Evolutionary conservation across 129 eudicot genomes (phyloP).

Genomic region (Apium graveolens): DNA sequence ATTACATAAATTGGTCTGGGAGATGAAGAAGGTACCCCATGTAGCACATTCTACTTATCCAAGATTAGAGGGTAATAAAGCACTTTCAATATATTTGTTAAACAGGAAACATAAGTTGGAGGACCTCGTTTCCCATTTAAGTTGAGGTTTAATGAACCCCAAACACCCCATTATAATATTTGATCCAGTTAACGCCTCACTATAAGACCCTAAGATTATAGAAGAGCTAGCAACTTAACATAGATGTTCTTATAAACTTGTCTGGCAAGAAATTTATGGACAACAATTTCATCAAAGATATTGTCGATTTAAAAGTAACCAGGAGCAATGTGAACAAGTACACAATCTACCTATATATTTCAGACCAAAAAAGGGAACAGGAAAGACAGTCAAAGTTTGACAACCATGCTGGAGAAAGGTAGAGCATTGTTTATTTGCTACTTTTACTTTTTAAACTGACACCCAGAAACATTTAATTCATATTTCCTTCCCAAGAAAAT

Average conservation of each 20-base stretch:
- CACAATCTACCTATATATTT: neutral
- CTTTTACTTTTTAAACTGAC: neutral
- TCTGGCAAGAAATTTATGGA: neutral
- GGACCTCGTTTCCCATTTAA: no score
- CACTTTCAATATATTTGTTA: no score
- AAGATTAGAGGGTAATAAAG: no score
- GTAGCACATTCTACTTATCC: no score
- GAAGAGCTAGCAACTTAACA: neutral
- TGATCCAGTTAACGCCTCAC: neutral
- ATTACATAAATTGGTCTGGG: no score
- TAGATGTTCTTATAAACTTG: neutral
- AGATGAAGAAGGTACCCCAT: no score
- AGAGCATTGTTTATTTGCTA: neutral
- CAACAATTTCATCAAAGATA: neutral
- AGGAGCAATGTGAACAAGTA: neutral
- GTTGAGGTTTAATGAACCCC: no score
- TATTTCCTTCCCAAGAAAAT: neutral
- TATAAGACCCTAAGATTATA: neutral
- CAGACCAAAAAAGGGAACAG: neutral
- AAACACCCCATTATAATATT: no score
- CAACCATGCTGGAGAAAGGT: neutral
- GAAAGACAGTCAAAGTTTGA: neutral
- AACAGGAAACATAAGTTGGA: no score
- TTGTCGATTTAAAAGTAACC: neutral
- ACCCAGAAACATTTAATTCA: neutral